phyloP scores from a whole-genome alignment of 1,284 basidiomycete genomes.

The Rhodotorula sp. region DNA sequence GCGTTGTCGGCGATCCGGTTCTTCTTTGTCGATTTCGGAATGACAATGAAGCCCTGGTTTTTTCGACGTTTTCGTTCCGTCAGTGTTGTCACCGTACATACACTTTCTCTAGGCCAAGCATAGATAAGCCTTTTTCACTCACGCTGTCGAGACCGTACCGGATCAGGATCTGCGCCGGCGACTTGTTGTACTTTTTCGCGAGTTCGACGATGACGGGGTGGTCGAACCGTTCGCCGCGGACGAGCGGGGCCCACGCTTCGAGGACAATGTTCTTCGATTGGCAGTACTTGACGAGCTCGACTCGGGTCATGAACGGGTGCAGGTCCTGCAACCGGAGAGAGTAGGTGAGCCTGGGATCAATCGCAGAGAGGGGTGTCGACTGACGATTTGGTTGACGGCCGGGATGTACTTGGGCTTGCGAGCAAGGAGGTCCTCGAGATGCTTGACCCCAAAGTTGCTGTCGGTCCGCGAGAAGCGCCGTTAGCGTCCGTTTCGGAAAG shows the following conservation, averaged over 20 bases:
- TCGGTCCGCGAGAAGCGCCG: conserved; percentile 26
- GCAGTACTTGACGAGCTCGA: conserved; percentile 74
- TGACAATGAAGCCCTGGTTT: conserved; percentile 56
- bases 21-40: conserved; percentile 70
- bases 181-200: conserved; percentile 62
- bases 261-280: conserved; percentile 64
- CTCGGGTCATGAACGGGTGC: conserved; percentile 80
- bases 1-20: conserved; percentile 66
- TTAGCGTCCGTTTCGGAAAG: conserved; percentile 58
- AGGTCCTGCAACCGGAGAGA: conserved; percentile 54
- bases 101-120: too few species aligned
- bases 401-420: conserved; percentile 57
- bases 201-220: conserved; percentile 61
- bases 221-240: conserved; percentile 60
- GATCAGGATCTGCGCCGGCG: conserved; percentile 70
- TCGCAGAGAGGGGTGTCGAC: neutral
- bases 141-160: conserved; percentile 81
- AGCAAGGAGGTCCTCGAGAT: conserved; percentile 72
- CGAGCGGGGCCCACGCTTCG: conserved; percentile 59
- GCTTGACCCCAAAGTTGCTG: conserved; percentile 57
- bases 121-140: too few species aligned
- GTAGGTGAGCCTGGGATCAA: neutral
- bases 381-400: conserved; percentile 70
- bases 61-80: too few species aligned
- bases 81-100: too few species aligned